Evolutionary conservation across 208 protist species (phyloP).

Genomic region (Acanthamoeba triangularis): DNA sequence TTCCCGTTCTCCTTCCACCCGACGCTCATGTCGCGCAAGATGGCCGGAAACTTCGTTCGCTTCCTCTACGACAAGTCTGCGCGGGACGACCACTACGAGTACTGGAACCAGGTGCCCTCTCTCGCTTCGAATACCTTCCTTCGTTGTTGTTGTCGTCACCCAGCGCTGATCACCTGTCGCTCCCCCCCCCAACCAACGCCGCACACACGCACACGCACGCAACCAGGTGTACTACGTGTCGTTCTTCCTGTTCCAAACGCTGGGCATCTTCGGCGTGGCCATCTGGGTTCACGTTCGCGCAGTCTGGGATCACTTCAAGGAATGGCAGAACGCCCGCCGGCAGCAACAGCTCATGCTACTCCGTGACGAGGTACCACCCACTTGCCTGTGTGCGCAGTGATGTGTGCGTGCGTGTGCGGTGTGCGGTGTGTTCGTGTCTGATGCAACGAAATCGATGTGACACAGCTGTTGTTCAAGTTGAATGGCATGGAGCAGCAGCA

Average conservation of each 20-base stretch:
- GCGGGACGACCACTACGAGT: neutral
- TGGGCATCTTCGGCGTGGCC: neutral
- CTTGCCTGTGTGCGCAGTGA: neutral
- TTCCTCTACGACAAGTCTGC: neutral
- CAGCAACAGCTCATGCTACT: conserved; percentile 21
- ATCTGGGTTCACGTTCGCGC: conserved; percentile 17
- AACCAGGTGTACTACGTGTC: neutral
- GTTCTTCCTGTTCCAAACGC: conserved; percentile 51
- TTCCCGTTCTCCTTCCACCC: neutral
- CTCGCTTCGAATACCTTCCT: neutral
- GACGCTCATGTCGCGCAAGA: neutral
- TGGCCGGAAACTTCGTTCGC: neutral
- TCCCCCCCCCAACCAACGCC: neutral
- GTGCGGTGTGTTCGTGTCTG: no score
- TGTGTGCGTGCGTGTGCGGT: no score
- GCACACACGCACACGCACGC: neutral
- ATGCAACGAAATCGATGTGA: neutral
- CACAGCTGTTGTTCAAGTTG: neutral
- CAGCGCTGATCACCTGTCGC: no score
- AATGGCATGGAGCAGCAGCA: neutral
- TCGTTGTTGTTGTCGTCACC: no score
- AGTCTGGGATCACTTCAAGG: conserved; percentile 7
- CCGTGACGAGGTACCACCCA: neutral
- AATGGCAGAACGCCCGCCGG: neutral
- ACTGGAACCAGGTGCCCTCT: conserved; percentile 36